Evolutionary conservation across 2,329 filamentous ascomycete species (phyloP).

Genomic region (Cadophora malorum): DNA sequence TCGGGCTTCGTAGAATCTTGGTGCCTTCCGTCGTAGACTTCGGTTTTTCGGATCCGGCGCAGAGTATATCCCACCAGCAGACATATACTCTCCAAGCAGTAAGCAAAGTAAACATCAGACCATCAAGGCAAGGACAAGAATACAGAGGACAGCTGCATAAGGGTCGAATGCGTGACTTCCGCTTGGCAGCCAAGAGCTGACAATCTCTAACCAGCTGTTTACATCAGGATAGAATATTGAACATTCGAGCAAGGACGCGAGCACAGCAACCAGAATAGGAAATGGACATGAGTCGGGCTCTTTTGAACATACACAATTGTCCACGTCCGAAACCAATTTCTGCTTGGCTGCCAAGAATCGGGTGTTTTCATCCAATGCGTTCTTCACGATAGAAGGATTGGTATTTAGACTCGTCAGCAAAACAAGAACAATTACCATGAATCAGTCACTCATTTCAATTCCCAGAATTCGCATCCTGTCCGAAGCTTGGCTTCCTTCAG

Average conservation of each 20-base stretch:
- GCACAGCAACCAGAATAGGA: not conserved
- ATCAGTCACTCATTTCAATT: not conserved
- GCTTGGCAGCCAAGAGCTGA: not conserved
- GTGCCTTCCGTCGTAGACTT: too few species aligned
- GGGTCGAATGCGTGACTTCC: not conserved
- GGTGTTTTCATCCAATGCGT: not conserved
- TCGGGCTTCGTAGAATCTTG: too few species aligned
- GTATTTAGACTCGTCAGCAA: not conserved
- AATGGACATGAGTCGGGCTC: not conserved
- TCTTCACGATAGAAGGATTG: not conserved
- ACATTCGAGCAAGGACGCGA: not conserved
- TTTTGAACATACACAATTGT: too few species aligned
- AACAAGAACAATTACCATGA: not conserved
- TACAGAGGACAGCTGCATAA: too few species aligned
- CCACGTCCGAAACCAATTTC: too few species aligned
- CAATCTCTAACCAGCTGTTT: not conserved
- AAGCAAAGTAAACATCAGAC: too few species aligned
- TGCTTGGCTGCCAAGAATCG: too few species aligned
- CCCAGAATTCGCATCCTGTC: not conserved
- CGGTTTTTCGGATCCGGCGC: too few species aligned
- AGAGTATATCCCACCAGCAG: too few species aligned
- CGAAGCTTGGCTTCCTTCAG: too few species aligned
- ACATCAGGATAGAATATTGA: not conserved
- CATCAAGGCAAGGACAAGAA: too few species aligned
- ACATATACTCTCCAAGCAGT: too few species aligned